Evolutionary conservation across 2,329 filamentous ascomycete genomes (phyloP).

Genomic region (Diaporthe caulivora): DNA sequence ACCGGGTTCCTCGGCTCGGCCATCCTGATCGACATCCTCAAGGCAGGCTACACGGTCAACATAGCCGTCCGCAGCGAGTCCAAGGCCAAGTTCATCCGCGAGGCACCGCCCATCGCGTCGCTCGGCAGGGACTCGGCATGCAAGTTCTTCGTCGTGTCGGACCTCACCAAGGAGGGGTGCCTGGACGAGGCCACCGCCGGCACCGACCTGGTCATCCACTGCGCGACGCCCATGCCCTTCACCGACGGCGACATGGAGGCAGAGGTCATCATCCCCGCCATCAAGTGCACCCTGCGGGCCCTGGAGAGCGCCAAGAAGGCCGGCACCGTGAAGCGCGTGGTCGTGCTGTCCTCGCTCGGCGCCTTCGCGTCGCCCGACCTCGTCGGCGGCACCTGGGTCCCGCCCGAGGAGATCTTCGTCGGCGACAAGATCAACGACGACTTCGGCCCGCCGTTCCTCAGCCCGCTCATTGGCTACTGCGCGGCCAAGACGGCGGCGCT

Average conservation of each 20-base stretch:
- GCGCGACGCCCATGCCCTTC: constrained; percentile 32
- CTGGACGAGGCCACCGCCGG: constrained; percentile 35
- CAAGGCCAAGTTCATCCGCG: constrained; percentile 34
- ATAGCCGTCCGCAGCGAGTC: constrained; percentile 36
- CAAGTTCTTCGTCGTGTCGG: constrained; percentile 37
- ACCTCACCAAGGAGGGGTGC: constrained; percentile 22
- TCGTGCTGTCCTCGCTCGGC: constrained; percentile 39
- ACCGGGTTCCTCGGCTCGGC: constrained; percentile 44
- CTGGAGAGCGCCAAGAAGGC: constrained; percentile 39
- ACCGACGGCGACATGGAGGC: constrained; percentile 33
- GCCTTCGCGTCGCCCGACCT: constrained; percentile 30
- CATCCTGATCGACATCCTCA: constrained; percentile 43
- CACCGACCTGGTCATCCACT: constrained; percentile 27
- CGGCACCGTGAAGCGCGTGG: constrained; percentile 41
- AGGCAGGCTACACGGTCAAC: constrained; percentile 35
- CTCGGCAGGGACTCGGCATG: constrained; percentile 33
- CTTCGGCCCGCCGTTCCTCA: constrained; percentile 33
- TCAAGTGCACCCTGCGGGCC: constrained; percentile 42
- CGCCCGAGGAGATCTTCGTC: constrained; percentile 25
- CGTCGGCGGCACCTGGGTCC: constrained; percentile 19
- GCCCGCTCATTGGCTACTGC: constrained; percentile 34
- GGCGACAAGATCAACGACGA: constrained; percentile 34
- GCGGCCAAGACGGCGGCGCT: constrained; percentile 39
- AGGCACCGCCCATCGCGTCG: constrained; percentile 23
- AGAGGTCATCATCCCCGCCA: constrained; percentile 41